phyloP scores from a whole-genome alignment of 192 early-diverging fungal genomes.

The Backusella circina region DNA sequence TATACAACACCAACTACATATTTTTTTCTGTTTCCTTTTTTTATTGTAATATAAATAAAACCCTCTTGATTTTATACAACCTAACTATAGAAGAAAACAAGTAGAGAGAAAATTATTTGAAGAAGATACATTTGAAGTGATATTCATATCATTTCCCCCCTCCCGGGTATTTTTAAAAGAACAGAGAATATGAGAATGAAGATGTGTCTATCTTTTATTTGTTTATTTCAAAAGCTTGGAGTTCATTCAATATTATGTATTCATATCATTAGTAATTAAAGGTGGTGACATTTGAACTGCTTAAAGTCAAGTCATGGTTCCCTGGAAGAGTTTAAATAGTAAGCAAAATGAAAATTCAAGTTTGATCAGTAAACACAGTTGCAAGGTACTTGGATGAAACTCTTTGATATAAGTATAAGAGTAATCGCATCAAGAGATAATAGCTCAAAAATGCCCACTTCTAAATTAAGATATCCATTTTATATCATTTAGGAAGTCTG shows the following conservation, averaged over 20 bases:
- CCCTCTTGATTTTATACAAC: neutral
- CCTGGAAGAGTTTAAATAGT: too few species aligned
- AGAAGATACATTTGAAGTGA: neutral
- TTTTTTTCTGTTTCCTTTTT: neutral
- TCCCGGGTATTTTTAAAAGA: neutral
- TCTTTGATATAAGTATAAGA: neutral
- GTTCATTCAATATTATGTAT: neutral
- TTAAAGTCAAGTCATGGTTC: too few species aligned
- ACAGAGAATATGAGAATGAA: neutral
- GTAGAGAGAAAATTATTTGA: neutral
- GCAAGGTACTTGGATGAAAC: too few species aligned
- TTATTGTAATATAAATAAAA: slow-evolving; percentile 7
- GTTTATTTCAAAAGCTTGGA: neutral
- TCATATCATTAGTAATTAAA: too few species aligned
- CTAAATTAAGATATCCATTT: too few species aligned
- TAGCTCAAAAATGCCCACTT: too few species aligned
- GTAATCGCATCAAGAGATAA: neutral
- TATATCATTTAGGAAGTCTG: too few species aligned
- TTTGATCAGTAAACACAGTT: too few species aligned
- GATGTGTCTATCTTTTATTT: neutral
- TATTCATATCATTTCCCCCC: neutral
- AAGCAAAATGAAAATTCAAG: too few species aligned
- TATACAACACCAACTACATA: neutral
- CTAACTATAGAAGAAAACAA: neutral
- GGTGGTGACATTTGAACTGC: neutral